Percentiles rank a stretch among this genome's conserved stretches.
Conservation (phyloP, 129 eudicot species). For the Centaurea solstitialis region DNA sequence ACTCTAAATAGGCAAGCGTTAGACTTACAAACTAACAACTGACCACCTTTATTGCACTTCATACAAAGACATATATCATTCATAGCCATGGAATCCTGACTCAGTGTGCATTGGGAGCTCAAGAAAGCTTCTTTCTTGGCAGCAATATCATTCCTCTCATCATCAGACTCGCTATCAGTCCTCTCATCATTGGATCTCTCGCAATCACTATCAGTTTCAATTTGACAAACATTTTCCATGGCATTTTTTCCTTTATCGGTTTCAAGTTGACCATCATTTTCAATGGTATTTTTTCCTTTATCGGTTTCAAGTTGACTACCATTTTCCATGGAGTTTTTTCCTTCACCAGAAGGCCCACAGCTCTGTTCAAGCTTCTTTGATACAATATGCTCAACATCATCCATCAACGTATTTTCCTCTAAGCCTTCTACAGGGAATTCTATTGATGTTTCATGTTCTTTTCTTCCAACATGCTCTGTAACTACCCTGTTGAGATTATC, state of each 20-base stretch:
- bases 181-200: constrained; percentile 16
- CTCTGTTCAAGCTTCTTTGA: constrained; percentile 19
- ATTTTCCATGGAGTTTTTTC: constrained; percentile 2
- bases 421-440: constrained; percentile 12
- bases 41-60: constrained; percentile 63
- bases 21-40: constrained; percentile 60
- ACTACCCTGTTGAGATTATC: constrained; percentile 13
- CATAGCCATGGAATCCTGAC: constrained; percentile 56
- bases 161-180: constrained; percentile 12
- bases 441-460: constrained; percentile 20
- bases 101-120: constrained; percentile 47
- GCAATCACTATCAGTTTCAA: constrained; percentile 26
- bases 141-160: constrained; percentile 39
- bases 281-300: constrained; percentile 15
- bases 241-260: constrained; percentile 16
- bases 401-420: constrained; percentile 13
- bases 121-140: constrained; percentile 44
- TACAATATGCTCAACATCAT: constrained; percentile 15
- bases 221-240: neutral
- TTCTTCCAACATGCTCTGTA: constrained; percentile 6
- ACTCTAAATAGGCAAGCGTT: constrained; percentile 57
- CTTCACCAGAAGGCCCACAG: constrained; percentile 1
- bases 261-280: constrained; percentile 11
- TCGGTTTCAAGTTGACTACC: constrained; percentile 10
- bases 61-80: constrained; percentile 50